Evolutionary conservation across 1,284 basidiomycete genomes (phyloP).

Genomic region (Gomphus bonarii): DNA sequence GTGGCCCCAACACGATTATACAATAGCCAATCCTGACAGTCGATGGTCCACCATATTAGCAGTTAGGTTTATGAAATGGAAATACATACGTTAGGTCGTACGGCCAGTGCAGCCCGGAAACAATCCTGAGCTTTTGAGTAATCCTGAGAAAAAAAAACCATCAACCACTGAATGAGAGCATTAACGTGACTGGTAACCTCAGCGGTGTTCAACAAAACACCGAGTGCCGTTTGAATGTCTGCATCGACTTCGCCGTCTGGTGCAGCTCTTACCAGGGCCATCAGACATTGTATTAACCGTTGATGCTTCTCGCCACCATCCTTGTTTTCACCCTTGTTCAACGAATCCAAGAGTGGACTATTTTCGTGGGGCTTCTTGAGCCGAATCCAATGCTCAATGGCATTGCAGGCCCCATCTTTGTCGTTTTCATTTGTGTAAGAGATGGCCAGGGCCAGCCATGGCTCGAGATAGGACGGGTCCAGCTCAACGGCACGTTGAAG

Average conservation of each 20-base stretch:
- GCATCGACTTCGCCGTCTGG: conserved; percentile 64
- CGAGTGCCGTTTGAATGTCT: conserved; percentile 92
- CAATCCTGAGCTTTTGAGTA: conserved; percentile 91
- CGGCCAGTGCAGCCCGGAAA: conserved; percentile 81
- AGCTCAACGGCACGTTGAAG: conserved; percentile 75
- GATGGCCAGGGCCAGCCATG: conserved; percentile 89
- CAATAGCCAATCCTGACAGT: conserved; percentile 77
- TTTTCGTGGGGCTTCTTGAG: conserved; percentile 53
- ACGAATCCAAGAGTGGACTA: conserved; percentile 23
- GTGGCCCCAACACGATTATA: conserved; percentile 97
- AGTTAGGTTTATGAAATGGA: neutral
- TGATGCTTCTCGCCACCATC: conserved; percentile 19
- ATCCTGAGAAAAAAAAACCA: conserved; percentile 43
- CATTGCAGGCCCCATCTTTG: conserved; percentile 59
- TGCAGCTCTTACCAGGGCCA: conserved; percentile 53
- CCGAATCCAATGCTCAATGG: conserved; percentile 78
- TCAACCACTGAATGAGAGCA: neutral
- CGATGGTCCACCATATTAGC: conserved; percentile 6
- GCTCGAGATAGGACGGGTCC: conserved; percentile 64
- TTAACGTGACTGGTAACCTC: conserved; percentile 43
- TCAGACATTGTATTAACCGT: conserved; percentile 45
- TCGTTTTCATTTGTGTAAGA: conserved; percentile 90
- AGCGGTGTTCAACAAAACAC: conserved; percentile 85
- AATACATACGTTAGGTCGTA: conserved; percentile 70
- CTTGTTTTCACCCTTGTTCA: conserved; percentile 26